phyloP scores from a whole-genome alignment of 257 asterid genomes.

The Handroanthus guayacan region DNA sequence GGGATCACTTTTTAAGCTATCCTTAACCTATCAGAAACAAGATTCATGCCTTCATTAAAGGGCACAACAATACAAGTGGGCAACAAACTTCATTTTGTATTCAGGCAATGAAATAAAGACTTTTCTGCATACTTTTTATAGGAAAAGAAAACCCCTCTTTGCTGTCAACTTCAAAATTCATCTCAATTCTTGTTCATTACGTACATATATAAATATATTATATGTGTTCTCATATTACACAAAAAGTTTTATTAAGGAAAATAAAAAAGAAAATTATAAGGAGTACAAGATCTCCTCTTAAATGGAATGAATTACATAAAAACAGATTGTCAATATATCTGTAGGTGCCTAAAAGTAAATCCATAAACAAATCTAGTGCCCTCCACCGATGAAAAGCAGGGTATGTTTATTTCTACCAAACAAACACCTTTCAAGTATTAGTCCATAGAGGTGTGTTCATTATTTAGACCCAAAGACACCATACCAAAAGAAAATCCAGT shows the following conservation, averaged over 20 bases:
- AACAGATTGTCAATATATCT: slow-evolving; percentile 11
- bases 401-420: background rate
- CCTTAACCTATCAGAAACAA: slow-evolving; percentile 79
- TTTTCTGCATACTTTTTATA: background rate
- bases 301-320: background rate
- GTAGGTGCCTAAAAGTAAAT: background rate
- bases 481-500: background rate
- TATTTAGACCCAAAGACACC: background rate
- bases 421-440: background rate
- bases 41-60: slow-evolving; percentile 24
- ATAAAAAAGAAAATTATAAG: background rate
- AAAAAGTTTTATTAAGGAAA: background rate
- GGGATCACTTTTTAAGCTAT: slow-evolving; percentile 78
- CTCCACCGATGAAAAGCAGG: no score
- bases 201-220: background rate
- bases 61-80: background rate
- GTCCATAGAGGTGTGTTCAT: background rate
- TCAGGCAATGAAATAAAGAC: background rate
- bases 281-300: background rate
- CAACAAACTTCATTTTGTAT: slow-evolving; percentile 21
- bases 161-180: background rate
- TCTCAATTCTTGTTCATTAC: background rate
- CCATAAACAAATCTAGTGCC: background rate
- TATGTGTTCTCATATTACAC: no score
- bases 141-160: background rate